Base-by-base conservation (phyloP, 2,329 filamentous ascomycete genomes). In the Colletotrichum abscissum region DNA sequence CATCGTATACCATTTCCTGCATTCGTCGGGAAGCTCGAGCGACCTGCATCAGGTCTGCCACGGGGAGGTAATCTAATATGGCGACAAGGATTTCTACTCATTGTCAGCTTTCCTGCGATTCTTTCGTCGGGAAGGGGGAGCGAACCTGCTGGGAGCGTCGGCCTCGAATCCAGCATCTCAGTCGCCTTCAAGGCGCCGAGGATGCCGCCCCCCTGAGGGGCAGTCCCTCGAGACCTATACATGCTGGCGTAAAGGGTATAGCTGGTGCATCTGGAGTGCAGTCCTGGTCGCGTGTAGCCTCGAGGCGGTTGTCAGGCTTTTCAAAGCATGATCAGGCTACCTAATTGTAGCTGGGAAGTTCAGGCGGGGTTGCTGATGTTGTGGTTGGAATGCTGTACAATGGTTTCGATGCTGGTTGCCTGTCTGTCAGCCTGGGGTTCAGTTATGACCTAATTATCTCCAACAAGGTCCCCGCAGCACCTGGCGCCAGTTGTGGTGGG, bases 1-100 rank as follows among this genome's bases (percentile, higher is more conserved):
- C 97, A 82, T 99, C 97, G 83, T 98, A 99, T 3, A 98, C 95
- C 95, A 99, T 99, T 84, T 99, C 97, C 80, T 93, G 93, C 88
- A 98, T 91, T 74, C 94, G 93, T 80, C 91, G 93, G 72, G 95
- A 98, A 28, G 94, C 92, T 75, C 93, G 92, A 57, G 97, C 96
- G 80, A 95, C 96, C 77, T 92, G 91, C 81, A 98, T 90, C 78
- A 97, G 92, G 82, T 98, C 96, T 73, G 92, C 86, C 33, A 98
- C 89, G 52, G 94, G 93, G 52, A 98, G 90, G 84, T 97, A 95
- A 80, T 98, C 95, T 80, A 99, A 90, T 76, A 99, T 95, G 0
- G 92, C 89, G 35, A 93, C 93, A 77, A 98, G 90, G 77, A 98
- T 94, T 85, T 98, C 96, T 94, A 80, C 9, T 22, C 11, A 22